Percentiles rank a stretch among this genome's conserved stretches.
These are phyloP conservation scores for Paralagenidium karlingii DNA, from an alignment of 352 stramenopile species.

Conservation along the genomic window DNA sequence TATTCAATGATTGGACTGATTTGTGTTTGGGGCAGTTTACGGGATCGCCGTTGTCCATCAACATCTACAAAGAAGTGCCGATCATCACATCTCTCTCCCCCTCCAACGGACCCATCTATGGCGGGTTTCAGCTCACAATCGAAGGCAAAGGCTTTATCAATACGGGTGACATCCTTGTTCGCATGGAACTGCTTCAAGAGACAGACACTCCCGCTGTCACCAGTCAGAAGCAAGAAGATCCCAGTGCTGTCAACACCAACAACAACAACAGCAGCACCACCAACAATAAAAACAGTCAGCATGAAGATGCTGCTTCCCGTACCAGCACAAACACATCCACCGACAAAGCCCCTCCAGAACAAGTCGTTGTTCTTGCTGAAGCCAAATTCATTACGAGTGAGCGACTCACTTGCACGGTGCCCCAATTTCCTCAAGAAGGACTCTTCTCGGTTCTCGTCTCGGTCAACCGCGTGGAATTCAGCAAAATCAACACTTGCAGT, in stretches of 20 bases:
- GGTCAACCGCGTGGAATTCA: conserved; percentile 61
- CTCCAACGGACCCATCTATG: conserved; percentile 67
- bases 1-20: too few species aligned
- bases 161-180: conserved; percentile 37
- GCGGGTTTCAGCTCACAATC: conserved; percentile 40
- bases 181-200: conserved; percentile 36
- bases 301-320: background rate
- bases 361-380: conserved; percentile 5
- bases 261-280: background rate
- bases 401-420: conserved; percentile 24
- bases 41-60: conserved; percentile 23
- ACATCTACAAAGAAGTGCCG: conserved; percentile 37
- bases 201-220: conserved; percentile 5
- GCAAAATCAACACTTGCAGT: conserved; percentile 22
- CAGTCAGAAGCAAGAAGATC: background rate
- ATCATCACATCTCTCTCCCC: conserved; percentile 23
- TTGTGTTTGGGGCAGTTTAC: conserved; percentile 28
- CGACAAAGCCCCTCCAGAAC: conserved; percentile 1
- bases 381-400: conserved; percentile 36
- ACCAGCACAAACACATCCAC: conserved; percentile 1
- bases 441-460: conserved; percentile 51
- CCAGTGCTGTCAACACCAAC: background rate
- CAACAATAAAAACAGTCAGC: background rate
- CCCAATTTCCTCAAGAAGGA: conserved; percentile 44
- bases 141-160: conserved; percentile 51